A percentile compares a stretch with the other conserved stretches of the same genome.
These are phyloP conservation scores for Chaetomidium leptoderma DNA, from an alignment of 495 filamentous ascomycete genomes.

Conservation along the genomic window DNA sequence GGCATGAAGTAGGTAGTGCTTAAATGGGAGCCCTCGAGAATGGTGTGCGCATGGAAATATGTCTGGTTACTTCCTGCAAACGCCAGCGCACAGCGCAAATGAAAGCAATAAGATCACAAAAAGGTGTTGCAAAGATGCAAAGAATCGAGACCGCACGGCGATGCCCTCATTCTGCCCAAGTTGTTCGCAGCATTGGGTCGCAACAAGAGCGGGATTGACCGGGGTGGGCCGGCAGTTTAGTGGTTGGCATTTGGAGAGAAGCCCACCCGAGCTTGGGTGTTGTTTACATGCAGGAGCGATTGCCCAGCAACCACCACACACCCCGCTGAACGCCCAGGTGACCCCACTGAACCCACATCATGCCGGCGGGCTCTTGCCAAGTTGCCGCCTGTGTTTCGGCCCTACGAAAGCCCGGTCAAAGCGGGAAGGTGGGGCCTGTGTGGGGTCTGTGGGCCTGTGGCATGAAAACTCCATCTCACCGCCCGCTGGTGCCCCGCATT, in stretches of 20 bases:
- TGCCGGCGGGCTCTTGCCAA: too few relatives aligned
- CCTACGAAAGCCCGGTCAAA: conserved; percentile 14
- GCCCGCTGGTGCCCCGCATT: conserved; percentile 28
- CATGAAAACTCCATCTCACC: conserved; percentile 19
- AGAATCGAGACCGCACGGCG: neutral
- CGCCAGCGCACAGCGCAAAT: conserved; percentile 22
- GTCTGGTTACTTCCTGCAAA: conserved; percentile 10
- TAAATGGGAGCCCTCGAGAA: neutral
- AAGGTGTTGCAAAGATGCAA: conserved; percentile 10
- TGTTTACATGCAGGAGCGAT: conserved; percentile 20
- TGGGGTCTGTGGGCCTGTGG: neutral
- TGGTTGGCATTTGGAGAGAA: conserved; percentile 13
- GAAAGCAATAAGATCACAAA: conserved; percentile 16
- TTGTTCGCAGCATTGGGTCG: conserved; percentile 13
- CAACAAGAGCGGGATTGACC: conserved; percentile 15
- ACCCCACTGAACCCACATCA: too few relatives aligned
- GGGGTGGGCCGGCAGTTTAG: conserved; percentile 21
- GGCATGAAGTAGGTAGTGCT: neutral
- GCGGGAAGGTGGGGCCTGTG: neutral
- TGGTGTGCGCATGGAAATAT: neutral
- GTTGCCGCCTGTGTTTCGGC: neutral
- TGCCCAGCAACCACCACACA: conserved; percentile 16
- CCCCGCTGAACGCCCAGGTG: neutral
- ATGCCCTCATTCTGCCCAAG: conserved; percentile 16
- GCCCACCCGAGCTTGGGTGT: neutral